Evolutionary conservation across 2,329 filamentous ascomycete genomes (phyloP).

Genomic region (Pseudogymnoascus sp.): DNA sequence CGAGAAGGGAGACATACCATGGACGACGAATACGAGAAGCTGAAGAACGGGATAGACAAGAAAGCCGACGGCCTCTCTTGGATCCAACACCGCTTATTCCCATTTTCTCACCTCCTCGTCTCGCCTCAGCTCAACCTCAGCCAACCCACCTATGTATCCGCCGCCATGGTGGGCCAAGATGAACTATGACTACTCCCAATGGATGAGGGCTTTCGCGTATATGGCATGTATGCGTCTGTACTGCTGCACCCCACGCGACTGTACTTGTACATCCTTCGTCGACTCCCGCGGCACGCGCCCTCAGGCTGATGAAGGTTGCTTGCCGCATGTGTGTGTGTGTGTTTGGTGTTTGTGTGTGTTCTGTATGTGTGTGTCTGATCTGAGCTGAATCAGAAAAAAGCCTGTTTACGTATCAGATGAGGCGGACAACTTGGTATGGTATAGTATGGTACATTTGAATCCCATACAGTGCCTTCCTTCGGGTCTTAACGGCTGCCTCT

Average conservation of each 20-base stretch:
- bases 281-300: neutral
- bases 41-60: neutral
- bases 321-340: neutral
- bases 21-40: neutral
- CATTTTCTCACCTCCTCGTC: neutral
- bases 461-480: neutral
- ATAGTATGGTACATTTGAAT: neutral
- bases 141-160: neutral
- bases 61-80: neutral
- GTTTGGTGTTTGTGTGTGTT: too few species aligned
- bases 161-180: constrained; percentile 6
- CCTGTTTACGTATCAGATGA: neutral
- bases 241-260: constrained; percentile 1
- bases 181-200: constrained; percentile 1
- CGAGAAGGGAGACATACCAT: neutral
- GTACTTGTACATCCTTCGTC: constrained; percentile 1
- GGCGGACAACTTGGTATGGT: neutral
- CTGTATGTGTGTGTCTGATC: neutral
- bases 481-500: neutral
- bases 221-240: neutral
- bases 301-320: neutral
- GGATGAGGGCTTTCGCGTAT: neutral
- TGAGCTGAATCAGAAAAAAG: neutral
- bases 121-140: neutral
- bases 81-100: neutral